A percentile compares a stretch with the other conserved stretches of the same genome.
Evolutionary conservation across 495 filamentous ascomycete species (phyloP).

Genomic region (Geopyxis carbonaria): DNA sequence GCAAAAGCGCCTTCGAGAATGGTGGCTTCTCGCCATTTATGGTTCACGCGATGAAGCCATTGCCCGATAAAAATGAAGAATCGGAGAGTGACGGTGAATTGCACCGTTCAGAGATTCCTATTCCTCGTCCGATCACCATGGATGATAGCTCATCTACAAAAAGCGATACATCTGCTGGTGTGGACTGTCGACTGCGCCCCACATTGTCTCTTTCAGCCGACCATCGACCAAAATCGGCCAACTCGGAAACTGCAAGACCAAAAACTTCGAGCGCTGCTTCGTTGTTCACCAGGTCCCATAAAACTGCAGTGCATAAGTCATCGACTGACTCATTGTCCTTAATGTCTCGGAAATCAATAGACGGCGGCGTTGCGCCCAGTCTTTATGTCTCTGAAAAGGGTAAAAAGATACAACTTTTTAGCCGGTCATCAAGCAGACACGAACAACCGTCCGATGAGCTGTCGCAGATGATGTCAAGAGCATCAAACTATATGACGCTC

Average conservation of each 20-base stretch:
- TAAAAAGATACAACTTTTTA: slow-evolving; percentile 22
- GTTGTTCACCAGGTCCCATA: neutral
- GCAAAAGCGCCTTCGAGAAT: slow-evolving; percentile 40
- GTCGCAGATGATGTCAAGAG: slow-evolving; percentile 93
- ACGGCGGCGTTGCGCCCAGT: slow-evolving; percentile 14
- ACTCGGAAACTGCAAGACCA: slow-evolving; percentile 3
- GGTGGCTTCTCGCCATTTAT: slow-evolving; percentile 65
- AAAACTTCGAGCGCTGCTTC: slow-evolving; percentile 7
- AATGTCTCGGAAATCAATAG: slow-evolving; percentile 18
- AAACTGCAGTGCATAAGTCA: slow-evolving; percentile 10
- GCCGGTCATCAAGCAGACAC: slow-evolving; percentile 7
- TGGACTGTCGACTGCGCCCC: slow-evolving; percentile 13
- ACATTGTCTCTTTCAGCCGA: slow-evolving; percentile 15
- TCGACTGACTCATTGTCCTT: slow-evolving; percentile 16
- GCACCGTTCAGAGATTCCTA: neutral
- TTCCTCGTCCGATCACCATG: slow-evolving; percentile 8
- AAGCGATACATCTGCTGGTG: slow-evolving; percentile 14
- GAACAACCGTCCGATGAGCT: slow-evolving; percentile 62
- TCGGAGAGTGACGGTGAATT: slow-evolving; percentile 36
- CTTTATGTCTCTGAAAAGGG: slow-evolving; percentile 13
- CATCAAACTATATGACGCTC: slow-evolving; percentile 93
- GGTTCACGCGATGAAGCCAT: slow-evolving; percentile 54
- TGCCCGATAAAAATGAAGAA: slow-evolving; percentile 37
- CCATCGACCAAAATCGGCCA: slow-evolving; percentile 14
- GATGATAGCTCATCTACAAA: slow-evolving; percentile 25